Percentiles rank a stretch among this genome's conserved stretches.
phyloP scores from a whole-genome alignment of 805 yeast genomes.

The Pichia membranifaciens region DNA sequence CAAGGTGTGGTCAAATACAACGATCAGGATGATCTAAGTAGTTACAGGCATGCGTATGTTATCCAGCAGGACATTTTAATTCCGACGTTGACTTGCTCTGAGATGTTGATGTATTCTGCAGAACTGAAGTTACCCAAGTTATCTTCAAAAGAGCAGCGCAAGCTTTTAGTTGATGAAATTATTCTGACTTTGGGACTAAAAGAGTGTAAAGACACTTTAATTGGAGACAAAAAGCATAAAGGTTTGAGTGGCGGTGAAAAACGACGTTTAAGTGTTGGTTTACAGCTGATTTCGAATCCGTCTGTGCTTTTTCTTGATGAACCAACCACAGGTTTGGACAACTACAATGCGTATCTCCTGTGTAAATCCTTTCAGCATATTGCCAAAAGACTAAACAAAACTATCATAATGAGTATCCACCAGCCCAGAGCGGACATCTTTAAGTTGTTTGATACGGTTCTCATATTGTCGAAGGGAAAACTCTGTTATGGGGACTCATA shows the following conservation, averaged over 20 bases:
- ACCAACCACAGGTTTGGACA: constrained; percentile 84
- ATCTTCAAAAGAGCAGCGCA: constrained; percentile 39
- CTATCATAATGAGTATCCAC: constrained; percentile 71
- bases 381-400: constrained; percentile 51
- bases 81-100: constrained; percentile 68
- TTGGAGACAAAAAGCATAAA: constrained; percentile 46
- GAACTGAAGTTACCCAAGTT: constrained; percentile 55
- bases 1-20: constrained; percentile 43
- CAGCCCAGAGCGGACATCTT: constrained; percentile 81
- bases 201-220: constrained; percentile 54
- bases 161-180: constrained; percentile 49
- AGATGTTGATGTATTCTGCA: constrained; percentile 65
- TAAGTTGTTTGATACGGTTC: constrained; percentile 57
- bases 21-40: constrained; percentile 23
- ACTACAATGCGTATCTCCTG: constrained; percentile 64
- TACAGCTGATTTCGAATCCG: constrained; percentile 72
- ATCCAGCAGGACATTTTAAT: constrained; percentile 69
- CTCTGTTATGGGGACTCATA: constrained; percentile 41
- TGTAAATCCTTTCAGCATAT: constrained; percentile 55
- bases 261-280: constrained; percentile 68
- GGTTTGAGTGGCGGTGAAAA: constrained; percentile 85
- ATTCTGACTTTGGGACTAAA: constrained; percentile 59
- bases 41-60: constrained; percentile 52
- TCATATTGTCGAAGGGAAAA: constrained; percentile 61
- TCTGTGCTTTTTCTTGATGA: constrained; percentile 75